Evolutionary conservation across 805 yeast genomes (phyloP).

Genomic region (Wickerhamiella kurtzmanii): DNA sequence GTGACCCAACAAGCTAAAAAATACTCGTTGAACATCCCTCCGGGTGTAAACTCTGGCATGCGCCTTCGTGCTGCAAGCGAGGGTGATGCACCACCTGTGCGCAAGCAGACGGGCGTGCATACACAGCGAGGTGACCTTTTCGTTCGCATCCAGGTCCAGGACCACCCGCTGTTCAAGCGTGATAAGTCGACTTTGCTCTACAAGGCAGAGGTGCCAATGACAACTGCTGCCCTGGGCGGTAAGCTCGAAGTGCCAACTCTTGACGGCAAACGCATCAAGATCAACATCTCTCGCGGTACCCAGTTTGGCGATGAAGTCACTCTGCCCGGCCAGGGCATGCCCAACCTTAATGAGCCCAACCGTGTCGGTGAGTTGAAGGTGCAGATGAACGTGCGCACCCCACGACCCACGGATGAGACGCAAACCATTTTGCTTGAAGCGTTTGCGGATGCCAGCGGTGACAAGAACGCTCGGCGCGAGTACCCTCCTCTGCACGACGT

Average conservation of each 20-base stretch:
- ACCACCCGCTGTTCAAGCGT: slow-evolving; percentile 59
- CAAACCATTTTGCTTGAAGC: slow-evolving; percentile 88
- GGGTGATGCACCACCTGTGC: slow-evolving; percentile 78
- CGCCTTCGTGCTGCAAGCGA: slow-evolving; percentile 72
- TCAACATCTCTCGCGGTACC: slow-evolving; percentile 75
- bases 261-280: slow-evolving; percentile 51
- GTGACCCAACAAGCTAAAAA: slow-evolving; percentile 52
- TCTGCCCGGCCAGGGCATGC: slow-evolving; percentile 81
- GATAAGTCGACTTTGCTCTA: slow-evolving; percentile 53
- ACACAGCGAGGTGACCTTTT: slow-evolving; percentile 77
- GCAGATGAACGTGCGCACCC: slow-evolving; percentile 52
- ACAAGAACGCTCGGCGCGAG: slow-evolving; percentile 59
- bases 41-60: slow-evolving; percentile 79
- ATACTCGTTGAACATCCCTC: slow-evolving; percentile 75
- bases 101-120: slow-evolving; percentile 56
- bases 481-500: slow-evolving; percentile 26
- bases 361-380: slow-evolving; percentile 69
- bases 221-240: slow-evolving; percentile 96
- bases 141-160: slow-evolving; percentile 63
- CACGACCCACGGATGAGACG: slow-evolving; percentile 65
- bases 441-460: slow-evolving; percentile 80
- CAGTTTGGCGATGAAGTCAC: slow-evolving; percentile 61
- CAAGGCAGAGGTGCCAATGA: slow-evolving; percentile 63
- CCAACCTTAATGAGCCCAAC: slow-evolving; percentile 36
- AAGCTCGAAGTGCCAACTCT: slow-evolving; percentile 80